Evolutionary conservation across 2,329 filamentous ascomycete species (phyloP), one percentile per base, ranked within the genome.

Genomic region (Emmonsia crescens): DNA sequence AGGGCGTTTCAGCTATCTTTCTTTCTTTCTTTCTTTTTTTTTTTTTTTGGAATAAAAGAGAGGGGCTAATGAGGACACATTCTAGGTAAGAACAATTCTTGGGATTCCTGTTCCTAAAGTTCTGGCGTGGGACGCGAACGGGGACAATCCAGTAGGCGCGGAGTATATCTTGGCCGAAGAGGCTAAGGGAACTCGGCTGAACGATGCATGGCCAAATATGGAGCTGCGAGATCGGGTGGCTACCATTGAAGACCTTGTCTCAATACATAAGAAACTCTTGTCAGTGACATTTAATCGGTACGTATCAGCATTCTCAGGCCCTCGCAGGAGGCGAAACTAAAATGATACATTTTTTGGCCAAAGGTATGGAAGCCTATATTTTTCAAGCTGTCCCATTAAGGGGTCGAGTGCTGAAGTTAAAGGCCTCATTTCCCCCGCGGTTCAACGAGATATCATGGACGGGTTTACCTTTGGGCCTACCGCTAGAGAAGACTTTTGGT

Each of bases 401-500:
- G 61, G 61, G 59, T 58, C 58, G 24, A 31, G 62, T 64, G 60
- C 63, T 58, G 49, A 65, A 48, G 59, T 62, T 38, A 44, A 55
- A 44, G 48, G 52, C 51, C 33, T 56, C n/a, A n/a, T 40, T 19
- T 29, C 54, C 27, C 24, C 36, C 1, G 21, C n/a, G 8, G 9
- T 56, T 21, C 54, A 56, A 27, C 2, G 36, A 27, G 9, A 56
- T 42, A n/a, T 40, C 54, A 29, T 38, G 54, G 36, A 56, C 27
- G 29, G 29, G 1, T 52, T 29, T 21, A 21, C n/a, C 5, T 27
- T 42, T 14, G 63, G 65, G 19, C 62, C 63, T 2, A 65, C 61
- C 52, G 66, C 62, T 40, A 59, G 66, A 33, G 57, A 62, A 57
- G 60, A 62, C 42, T 67, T 67, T 52, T 67, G 65, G 60, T 66